Base-by-base conservation (phyloP, 2,329 filamentous ascomycete genomes). In the Ambrosiella cleistominuta region DNA sequence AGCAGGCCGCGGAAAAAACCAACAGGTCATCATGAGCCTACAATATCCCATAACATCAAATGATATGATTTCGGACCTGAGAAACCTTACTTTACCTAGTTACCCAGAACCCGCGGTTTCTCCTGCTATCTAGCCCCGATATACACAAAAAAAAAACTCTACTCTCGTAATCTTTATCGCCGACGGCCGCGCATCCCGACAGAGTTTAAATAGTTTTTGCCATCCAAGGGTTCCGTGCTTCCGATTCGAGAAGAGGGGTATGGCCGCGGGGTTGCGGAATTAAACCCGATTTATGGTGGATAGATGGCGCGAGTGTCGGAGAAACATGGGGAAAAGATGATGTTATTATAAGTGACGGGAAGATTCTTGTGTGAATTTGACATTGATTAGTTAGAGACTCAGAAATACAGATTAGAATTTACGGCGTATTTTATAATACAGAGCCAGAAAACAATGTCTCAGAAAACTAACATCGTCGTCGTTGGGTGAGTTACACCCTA, bases 381-480 rank as follows among this genome's bases (percentile, higher is more conserved):
- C 27, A 27, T 27, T 27, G 4, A 1, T 27, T 3, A 27, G 4
- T 27, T 27, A 3, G 4, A 27, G 27, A 27, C 4, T 27, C 27
- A 27, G 27, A 27, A 27, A 27, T 27, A 27, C 2, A 27, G 27
- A 27, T 27, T 27, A 27, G 27, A 27, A 5, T 27, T 27, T 3
- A 27, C 27, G 27, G 27, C 27, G 4, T 27, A 27, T 27, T 27
- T 27, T 3, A 27, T 5, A 27, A 27, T 27, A 27, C 27, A 27
- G 27, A 27, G 27, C 27, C 27, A 27, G 27, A 27, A 49, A 49
- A 15, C 45, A 42, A 60, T 60, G 58, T 56, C 56, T 13, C 37
- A 38, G 40, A 38, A 56, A 36, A 40, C 44, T n/a, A 57, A 61
- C 40, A 59, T 61, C 50, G 60, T 61, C n/a, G 57, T 61, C 17